Base-by-base conservation (phyloP, 805 yeast species). In the Monosporozyma siamensis region DNA sequence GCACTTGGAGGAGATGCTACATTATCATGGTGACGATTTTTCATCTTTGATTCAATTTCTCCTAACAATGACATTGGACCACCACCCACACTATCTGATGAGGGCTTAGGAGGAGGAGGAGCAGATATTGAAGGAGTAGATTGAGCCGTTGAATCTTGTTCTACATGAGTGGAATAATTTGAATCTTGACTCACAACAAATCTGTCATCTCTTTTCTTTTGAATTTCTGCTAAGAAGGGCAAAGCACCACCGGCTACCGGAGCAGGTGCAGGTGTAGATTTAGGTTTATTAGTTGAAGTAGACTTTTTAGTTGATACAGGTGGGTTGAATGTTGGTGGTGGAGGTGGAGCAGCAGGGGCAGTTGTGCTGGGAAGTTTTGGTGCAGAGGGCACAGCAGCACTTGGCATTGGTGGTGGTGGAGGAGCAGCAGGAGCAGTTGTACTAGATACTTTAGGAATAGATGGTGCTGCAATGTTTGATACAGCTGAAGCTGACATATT, bases 141-240 rank as follows among this genome's bases (percentile, higher is more conserved):
- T 8, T 49, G 44, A 7, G 48, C n/a, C 11, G 21, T 11, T 12
- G 42, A 48, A 3, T 41, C 42, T 36, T 50, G 64, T 14, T 49
- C 56, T 12, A 41, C 46, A 6, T 46, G 45, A 9, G 64, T 57
- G 2, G 57, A 42, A 40, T 56, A 58, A n/a, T 44, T 48, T 18
- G 59, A 44, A 7, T 56, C 39, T 2, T 59, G 71, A 14, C 65
- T 71, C n/a, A 71, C 69, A 29, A 68, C 74, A 51, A 64, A 63
- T 21, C 67, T 50, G 14, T 72, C 75, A 44, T 69, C 72, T 47
- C 78, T 63, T 47, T 69, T 68, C 26, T 65, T 68, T 50, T 71
- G 72, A 41, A 74, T 74, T 45, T 74, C 72, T 4, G 72, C 69
- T 10, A 74, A 58, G 52, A 74, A 73, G 4, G 78, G 78, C 14